Base-by-base conservation (phyloP, 495 filamentous ascomycete species). In the Pseudevernia furfuracea region DNA sequence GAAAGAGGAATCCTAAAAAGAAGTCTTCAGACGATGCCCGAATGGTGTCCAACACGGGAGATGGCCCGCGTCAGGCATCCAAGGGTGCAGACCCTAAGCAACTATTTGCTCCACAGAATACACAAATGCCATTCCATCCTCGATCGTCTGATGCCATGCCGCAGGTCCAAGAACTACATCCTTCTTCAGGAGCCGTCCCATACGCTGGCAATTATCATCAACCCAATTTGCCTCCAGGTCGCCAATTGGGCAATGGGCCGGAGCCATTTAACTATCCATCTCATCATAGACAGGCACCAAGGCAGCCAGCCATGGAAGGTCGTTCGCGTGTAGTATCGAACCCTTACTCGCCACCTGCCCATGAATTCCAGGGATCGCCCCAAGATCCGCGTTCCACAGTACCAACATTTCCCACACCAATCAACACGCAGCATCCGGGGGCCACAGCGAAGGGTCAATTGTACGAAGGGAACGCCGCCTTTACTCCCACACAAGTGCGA, bases 21-120 rank as follows among this genome's bases (percentile, higher is more conserved):
- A 59, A 25, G 28, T 59, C 15, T 17, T 64, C 62, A 1, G 62
- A 64, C 43, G 62, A 64, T 59, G 62, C 62, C 36, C 62, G 62
- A 34, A 48, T 32, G 4, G 52, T 44, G 21, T 43, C n/a, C 0
- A 6, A 57, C 38, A 34, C 23, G 12, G 38, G 7, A 11, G 38
- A 32, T 36, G 41, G 32, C 21, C 39, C 14, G 15, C 38, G 25
- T 34, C 38, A 43, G 4, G 30, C 30, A 14, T 43, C 41, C 6
- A 23, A 48, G 10, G 38, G n/a, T 10, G 30, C 28, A 19, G 4
- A n/a, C 25, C 12, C 28, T 56, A 14, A 11, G 30, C 25, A 23
- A 32, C 32, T 21, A 0, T 38, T 36, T 43, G 21, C 21, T 52
- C 43, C 30, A 0, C 52, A 58, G 53, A 37, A 34, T 5, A 21